phyloP scores from a whole-genome alignment of 2,329 filamentous ascomycete genomes.

The Macrophomina pseudophaseolina region DNA sequence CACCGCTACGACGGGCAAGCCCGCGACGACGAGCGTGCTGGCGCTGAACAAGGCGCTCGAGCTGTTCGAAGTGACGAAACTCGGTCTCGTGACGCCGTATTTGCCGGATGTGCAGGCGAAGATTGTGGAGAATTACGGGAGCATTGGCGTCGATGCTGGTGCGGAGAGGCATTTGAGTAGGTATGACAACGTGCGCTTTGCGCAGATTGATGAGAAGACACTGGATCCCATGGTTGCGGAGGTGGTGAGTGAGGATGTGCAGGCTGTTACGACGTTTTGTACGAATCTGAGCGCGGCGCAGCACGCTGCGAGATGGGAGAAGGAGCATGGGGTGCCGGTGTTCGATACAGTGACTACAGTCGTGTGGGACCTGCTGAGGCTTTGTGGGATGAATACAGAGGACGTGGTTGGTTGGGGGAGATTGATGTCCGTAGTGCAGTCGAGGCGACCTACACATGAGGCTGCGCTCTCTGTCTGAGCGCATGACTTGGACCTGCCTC shows the following conservation, averaged over 20 bases:
- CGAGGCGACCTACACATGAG: no score
- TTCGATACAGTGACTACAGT: slow-evolving; percentile 52
- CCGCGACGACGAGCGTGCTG: slow-evolving; percentile 49
- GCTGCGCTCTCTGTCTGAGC: no score
- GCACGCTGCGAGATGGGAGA: slow-evolving; percentile 47
- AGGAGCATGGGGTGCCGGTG: slow-evolving; percentile 42
- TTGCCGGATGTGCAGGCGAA: slow-evolving; percentile 46
- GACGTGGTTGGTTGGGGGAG: slow-evolving; percentile 43
- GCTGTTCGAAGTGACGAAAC: slow-evolving; percentile 33
- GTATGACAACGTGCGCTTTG: slow-evolving; percentile 48
- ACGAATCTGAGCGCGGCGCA: slow-evolving; percentile 52
- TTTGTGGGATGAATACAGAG: slow-evolving; percentile 38
- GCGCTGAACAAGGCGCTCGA: slow-evolving; percentile 46
- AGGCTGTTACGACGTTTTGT: slow-evolving; percentile 50
- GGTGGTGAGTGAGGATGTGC: slow-evolving; percentile 35
- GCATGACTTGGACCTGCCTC: no score
- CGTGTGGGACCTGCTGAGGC: slow-evolving; percentile 48
- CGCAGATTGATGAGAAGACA: slow-evolving; percentile 39
- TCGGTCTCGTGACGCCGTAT: slow-evolving; percentile 53
- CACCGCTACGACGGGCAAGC: slow-evolving; percentile 43
- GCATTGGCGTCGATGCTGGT: slow-evolving; percentile 39
- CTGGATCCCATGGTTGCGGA: slow-evolving; percentile 38
- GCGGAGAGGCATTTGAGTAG: slow-evolving; percentile 42
- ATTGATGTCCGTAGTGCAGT: slow-evolving; percentile 31
- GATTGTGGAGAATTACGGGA: slow-evolving; percentile 45